Percentiles rank a stretch among this genome's conserved stretches.
These are phyloP conservation scores for Sparassis latifolia DNA, from an alignment of 1,284 basidiomycete genomes.

Conservation along the genomic window DNA sequence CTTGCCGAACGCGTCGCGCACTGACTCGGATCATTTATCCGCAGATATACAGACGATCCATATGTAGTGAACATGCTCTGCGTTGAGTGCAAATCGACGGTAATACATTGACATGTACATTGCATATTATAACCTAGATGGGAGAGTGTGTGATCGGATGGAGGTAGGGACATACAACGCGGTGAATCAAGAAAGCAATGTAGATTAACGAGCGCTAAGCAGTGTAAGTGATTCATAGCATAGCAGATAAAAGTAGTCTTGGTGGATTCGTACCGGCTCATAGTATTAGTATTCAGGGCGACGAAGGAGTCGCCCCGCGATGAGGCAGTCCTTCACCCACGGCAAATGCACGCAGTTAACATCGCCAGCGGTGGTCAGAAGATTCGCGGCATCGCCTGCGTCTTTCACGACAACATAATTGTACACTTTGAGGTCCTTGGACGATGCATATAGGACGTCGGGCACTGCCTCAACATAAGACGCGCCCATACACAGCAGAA, in stretches of 20 bases:
- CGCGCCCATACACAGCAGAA: conserved; percentile 74
- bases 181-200: conserved; percentile 3
- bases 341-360: conserved; percentile 41
- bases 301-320: conserved; percentile 46
- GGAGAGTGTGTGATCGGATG: neutral
- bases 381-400: conserved; percentile 22
- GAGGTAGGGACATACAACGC: too few relatives aligned
- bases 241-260: neutral
- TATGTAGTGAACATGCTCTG: too few relatives aligned
- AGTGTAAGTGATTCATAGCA: neutral
- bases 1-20: too few relatives aligned
- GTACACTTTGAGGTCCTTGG: conserved; percentile 29
- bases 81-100: too few relatives aligned
- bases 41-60: too few relatives aligned
- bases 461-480: conserved; percentile 52
- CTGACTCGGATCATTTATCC: too few relatives aligned
- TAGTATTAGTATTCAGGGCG: conserved; percentile 7
- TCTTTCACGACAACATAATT: conserved; percentile 68
- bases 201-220: conserved; percentile 1
- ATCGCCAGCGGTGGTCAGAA: conserved; percentile 18
- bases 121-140: neutral
- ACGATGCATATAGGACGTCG: conserved; percentile 30
- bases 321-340: conserved; percentile 82
- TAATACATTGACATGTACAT: neutral
- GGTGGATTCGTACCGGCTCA: neutral